Evolutionary conservation across 2,329 filamentous ascomycete genomes (phyloP), one percentile per base, ranked within the genome.

Genomic region (Sporothrix mexicana): DNA sequence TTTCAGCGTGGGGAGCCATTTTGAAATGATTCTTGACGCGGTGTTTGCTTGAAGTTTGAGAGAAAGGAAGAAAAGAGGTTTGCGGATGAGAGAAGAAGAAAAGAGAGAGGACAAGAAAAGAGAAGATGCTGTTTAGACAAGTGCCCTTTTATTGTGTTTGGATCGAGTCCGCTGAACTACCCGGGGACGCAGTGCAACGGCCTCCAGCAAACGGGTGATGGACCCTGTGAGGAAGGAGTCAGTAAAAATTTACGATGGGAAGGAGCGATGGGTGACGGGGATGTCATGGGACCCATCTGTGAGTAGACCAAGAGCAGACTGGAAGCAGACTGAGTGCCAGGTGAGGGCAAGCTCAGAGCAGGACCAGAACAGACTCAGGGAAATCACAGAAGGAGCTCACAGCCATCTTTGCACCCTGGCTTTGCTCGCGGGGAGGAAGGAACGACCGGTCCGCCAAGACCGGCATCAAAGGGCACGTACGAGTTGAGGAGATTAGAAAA

Each of bases 401-500:
- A 7, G 7, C 5, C 30, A 36, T 7, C 30, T 36, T 7, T 7
- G 30, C 30, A 36, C 30, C 30, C 3, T 7, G 30, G 7, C 4
- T 36, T 36, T 36, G 30, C 30, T 41, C n/a, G 9, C n/a, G 23
- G 30, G 20, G 66, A 49, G 57, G 41, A 25, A 66, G 10, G 30
- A 57, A 17, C 53, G 66, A 49, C 20, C 25, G 47, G 51, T 23
- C 51, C 13, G 47, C 47, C 47, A 17, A 17, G 15, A 17, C 13
- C 15, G 23, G 17, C 23, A 20, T 30, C 15, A 53, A 20, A 23
- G 12, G 20, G 4, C 20, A 81, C 94, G 83, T 89, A 97, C 95
- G 94, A 97, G 90, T 96, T 96, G 79, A 98, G 92, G 80, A 97
- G 92, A 86, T 97, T 98, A 88, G 94, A 95, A 92, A 97, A 98